Conservation (phyloP, 2,329 filamentous ascomycete genomes). For the Diaporthe capsici region DNA sequence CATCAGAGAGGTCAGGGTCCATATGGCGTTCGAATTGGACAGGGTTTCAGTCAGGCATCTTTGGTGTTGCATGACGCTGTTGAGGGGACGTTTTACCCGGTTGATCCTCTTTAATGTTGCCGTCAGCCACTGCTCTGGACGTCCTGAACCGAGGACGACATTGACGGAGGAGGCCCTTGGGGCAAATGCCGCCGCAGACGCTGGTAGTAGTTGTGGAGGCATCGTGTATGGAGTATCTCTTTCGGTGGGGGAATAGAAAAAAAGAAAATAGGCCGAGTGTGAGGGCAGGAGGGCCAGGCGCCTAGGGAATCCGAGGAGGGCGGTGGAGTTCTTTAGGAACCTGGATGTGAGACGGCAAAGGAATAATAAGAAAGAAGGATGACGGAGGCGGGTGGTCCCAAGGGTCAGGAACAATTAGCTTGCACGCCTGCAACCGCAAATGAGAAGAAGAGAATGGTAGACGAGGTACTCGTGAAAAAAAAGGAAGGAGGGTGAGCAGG, state of each 20-base stretch:
- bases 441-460: slow-evolving; percentile 70
- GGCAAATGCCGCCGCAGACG: slow-evolving; percentile 96
- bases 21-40: slow-evolving; percentile 90
- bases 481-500: slow-evolving; percentile 62
- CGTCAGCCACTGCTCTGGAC: slow-evolving; percentile 96
- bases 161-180: slow-evolving; percentile 91
- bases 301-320: slow-evolving; percentile 43
- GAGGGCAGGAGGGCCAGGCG: slow-evolving; percentile 36
- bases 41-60: slow-evolving; percentile 95
- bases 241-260: slow-evolving; percentile 32
- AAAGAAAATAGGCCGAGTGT: slow-evolving; percentile 39
- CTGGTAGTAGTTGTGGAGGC: slow-evolving; percentile 93
- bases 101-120: slow-evolving; percentile 97
- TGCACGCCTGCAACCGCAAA: slow-evolving; percentile 73
- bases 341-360: slow-evolving; percentile 50
- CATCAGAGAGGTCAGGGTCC: slow-evolving; percentile 94
- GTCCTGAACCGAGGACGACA: slow-evolving; percentile 86
- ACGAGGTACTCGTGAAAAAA: slow-evolving; percentile 71
- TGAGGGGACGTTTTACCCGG: slow-evolving; percentile 94
- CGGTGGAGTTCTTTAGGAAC: slow-evolving; percentile 55
- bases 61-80: slow-evolving; percentile 96
- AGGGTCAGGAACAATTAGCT: slow-evolving; percentile 65
- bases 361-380: slow-evolving; percentile 58
- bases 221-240: slow-evolving; percentile 61
- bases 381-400: slow-evolving; percentile 69